A percentile compares a stretch with the other conserved stretches of the same genome.
These are phyloP conservation scores for Lupinus albus DNA, from an alignment of 306 rosid genomes.

Conservation along the genomic window DNA sequence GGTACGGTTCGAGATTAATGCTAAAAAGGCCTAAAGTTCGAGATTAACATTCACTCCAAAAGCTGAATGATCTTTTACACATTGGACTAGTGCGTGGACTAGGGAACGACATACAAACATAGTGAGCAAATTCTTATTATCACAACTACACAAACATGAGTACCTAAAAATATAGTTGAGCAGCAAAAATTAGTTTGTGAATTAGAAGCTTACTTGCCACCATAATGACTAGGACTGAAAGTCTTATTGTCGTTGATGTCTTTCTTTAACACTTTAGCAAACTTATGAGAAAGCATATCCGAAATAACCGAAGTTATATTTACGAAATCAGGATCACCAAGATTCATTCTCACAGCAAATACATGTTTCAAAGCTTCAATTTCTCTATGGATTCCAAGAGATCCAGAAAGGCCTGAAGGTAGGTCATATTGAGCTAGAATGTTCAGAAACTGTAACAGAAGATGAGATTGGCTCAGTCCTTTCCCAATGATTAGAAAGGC, in stretches of 20 bases:
- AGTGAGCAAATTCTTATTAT: background rate
- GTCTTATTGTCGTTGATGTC: constrained; percentile 69
- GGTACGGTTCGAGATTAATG: too few relatives aligned
- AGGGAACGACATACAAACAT: background rate
- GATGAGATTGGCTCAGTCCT: constrained; percentile 33
- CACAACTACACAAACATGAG: background rate
- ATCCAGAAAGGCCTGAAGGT: constrained; percentile 64
- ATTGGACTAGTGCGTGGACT: background rate
- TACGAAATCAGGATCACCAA: constrained; percentile 83
- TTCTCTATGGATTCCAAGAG: constrained; percentile 73
- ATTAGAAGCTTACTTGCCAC: constrained; percentile 61
- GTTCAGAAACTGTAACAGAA: constrained; percentile 66
- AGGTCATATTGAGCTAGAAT: constrained; percentile 65
- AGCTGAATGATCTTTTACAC: background rate
- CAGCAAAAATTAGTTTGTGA: constrained; percentile 9
- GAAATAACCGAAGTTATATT: constrained; percentile 60
- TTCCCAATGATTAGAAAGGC: background rate
- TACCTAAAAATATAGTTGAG: background rate
- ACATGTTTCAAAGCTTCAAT: constrained; percentile 83
- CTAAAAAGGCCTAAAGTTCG: background rate
- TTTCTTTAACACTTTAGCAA: constrained; percentile 61
- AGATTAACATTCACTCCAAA: constrained; percentile 20
- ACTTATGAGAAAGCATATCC: constrained; percentile 76
- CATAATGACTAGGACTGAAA: constrained; percentile 66
- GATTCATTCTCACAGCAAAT: constrained; percentile 74